phyloP scores from a whole-genome alignment of 176 grass and related monocot species.

The Rhynchospora breviuscula region DNA sequence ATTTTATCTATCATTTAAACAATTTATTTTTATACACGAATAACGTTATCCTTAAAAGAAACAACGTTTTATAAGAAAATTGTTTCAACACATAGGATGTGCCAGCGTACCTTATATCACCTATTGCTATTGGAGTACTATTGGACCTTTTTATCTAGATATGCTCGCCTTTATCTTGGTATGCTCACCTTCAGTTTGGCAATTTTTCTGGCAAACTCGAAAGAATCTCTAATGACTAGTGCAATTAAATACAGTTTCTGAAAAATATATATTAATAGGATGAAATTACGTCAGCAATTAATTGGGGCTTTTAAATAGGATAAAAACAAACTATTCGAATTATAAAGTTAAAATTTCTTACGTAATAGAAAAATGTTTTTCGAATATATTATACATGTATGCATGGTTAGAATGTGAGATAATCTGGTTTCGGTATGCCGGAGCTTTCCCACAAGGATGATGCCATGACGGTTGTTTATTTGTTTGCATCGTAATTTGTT shows the following conservation, averaged over 20 bases:
- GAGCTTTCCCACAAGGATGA: not conserved
- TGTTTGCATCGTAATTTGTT: not conserved
- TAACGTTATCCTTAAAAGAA: not conserved
- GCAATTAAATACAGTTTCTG: no score
- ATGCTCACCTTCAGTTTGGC: no score
- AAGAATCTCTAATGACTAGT: no score
- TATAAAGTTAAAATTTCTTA: not conserved
- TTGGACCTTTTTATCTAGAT: no score
- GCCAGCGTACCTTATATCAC: not conserved
- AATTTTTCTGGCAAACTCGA: no score
- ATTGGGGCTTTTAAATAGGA: not conserved
- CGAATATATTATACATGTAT: not conserved
- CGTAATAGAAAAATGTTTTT: not conserved
- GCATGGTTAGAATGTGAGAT: not conserved
- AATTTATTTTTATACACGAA: no score
- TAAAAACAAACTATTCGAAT: not conserved
- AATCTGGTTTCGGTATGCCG: not conserved
- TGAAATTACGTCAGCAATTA: not conserved
- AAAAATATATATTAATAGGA: no score
- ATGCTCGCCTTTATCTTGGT: no score
- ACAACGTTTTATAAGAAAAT: not conserved
- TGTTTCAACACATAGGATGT: not conserved
- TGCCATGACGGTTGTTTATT: constrained; percentile 14
- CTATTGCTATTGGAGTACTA: no score
- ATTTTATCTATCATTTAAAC: not conserved